A percentile compares a stretch with the other conserved stretches of the same genome.
Evolutionary conservation across 345 rosid genomes (phyloP).

Genomic region (Citrus maxima): DNA sequence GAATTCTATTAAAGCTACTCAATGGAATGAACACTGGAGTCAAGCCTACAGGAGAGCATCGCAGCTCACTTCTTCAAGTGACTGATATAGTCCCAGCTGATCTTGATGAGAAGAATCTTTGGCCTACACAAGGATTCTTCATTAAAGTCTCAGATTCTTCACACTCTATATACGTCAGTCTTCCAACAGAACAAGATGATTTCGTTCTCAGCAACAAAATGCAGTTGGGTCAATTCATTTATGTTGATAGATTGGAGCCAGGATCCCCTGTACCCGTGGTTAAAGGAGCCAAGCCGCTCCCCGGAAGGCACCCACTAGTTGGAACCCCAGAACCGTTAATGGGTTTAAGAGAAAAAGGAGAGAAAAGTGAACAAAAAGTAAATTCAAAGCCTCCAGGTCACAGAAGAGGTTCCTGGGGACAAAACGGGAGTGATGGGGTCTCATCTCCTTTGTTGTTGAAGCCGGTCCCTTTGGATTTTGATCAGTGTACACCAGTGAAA

Average conservation of each 20-base stretch:
- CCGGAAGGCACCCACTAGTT: conserved; percentile 83
- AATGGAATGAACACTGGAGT: conserved; percentile 83
- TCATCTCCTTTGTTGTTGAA: conserved; percentile 68
- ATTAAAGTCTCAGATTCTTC: conserved; percentile 94
- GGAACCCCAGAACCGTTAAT: conserved; percentile 88
- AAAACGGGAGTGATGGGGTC: conserved; percentile 34
- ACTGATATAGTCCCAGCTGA: conserved; percentile 94
- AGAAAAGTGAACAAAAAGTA: conserved; percentile 37
- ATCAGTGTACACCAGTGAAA: conserved; percentile 81
- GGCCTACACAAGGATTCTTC: conserved; percentile 88
- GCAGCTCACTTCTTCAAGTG: conserved; percentile 85
- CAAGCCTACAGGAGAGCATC: conserved; percentile 81
- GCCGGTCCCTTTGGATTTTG: conserved; percentile 83
- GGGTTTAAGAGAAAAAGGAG: conserved; percentile 57
- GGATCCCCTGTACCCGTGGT: conserved; percentile 93
- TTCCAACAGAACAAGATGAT: conserved; percentile 86
- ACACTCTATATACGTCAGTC: conserved; percentile 81
- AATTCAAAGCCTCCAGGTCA: conserved; percentile 31
- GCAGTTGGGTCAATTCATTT: conserved; percentile 94
- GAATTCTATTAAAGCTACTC: conserved; percentile 70
- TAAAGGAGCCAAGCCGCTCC: conserved; percentile 78
- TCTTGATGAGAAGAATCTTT: conserved; percentile 87
- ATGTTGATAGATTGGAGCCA: conserved; percentile 80
- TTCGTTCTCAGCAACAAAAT: conserved; percentile 77
- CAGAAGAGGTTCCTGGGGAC: conserved; percentile 91